These are phyloP conservation scores for Margaritispora aquatica DNA, from an alignment of 495 filamentous ascomycete genomes.

Conservation along the genomic window DNA sequence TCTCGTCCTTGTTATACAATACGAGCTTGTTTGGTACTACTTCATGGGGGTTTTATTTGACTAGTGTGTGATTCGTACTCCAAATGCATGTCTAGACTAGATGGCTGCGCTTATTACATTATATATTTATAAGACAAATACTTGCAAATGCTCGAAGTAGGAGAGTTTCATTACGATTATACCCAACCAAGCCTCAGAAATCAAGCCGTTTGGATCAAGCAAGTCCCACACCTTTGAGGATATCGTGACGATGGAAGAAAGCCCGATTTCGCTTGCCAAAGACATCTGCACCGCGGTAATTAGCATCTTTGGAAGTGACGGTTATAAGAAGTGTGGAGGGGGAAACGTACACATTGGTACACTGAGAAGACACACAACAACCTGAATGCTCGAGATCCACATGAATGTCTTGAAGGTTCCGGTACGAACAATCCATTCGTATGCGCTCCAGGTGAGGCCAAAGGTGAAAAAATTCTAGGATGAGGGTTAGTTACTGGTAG, in stretches of 20 bases:
- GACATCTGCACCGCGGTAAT: too few species aligned
- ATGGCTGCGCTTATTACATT: too few species aligned
- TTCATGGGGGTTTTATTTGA: too few species aligned
- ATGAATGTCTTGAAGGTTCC: constrained; percentile 62
- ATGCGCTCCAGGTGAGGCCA: constrained; percentile 73
- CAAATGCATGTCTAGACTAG: too few species aligned
- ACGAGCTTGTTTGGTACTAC: too few species aligned
- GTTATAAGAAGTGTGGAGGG: background rate
- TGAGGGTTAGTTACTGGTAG: background rate
- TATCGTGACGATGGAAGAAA: constrained; percentile 61
- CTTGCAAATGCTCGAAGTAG: background rate
- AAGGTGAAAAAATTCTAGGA: constrained; percentile 76
- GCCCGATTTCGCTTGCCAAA: constrained; percentile 66
- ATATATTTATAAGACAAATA: background rate
- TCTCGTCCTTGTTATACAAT: too few species aligned
- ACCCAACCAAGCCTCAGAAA: background rate
- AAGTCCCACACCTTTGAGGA: constrained; percentile 43
- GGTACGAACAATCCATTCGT: constrained; percentile 62
- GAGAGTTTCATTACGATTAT: background rate
- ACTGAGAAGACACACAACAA: constrained; percentile 63
- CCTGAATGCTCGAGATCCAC: constrained; percentile 66
- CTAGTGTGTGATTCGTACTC: too few species aligned
- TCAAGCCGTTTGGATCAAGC: background rate
- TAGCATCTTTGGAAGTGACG: too few species aligned
- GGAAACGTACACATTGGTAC: constrained; percentile 71